Evolutionary conservation across 176 grass and related monocot genomes (phyloP).

Genomic region (Pontederia paniculata): DNA sequence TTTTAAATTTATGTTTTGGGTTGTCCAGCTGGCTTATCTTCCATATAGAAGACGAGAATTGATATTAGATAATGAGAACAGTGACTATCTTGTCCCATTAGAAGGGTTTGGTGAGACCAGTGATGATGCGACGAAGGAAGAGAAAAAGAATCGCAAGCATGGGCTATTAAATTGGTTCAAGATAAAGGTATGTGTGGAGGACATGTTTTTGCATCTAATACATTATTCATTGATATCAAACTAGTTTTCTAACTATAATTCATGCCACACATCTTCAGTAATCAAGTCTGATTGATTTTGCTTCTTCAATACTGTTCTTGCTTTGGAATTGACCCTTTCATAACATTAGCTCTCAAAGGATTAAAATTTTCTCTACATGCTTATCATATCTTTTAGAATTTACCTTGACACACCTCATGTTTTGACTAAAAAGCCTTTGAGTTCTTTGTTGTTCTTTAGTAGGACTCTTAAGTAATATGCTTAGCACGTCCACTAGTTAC

Average conservation of each 20-base stretch:
- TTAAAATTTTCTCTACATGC: no score
- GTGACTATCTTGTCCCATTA: slow-evolving; percentile 53
- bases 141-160: slow-evolving; percentile 71
- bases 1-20: slow-evolving; percentile 20
- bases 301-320: no score
- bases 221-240: neutral
- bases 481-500: no score
- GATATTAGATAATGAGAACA: slow-evolving; percentile 79
- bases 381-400: no score
- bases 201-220: neutral
- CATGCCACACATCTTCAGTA: neutral
- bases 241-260: neutral
- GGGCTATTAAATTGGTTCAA: slow-evolving; percentile 99
- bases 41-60: slow-evolving; percentile 91
- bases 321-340: no score
- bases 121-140: slow-evolving; percentile 87
- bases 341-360: no score
- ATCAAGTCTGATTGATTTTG: no score
- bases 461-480: no score
- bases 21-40: slow-evolving; percentile 85
- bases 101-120: slow-evolving; percentile 72
- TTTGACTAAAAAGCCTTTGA: no score
- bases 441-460: no score
- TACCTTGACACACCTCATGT: no score
- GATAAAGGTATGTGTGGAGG: slow-evolving; percentile 41